phyloP scores from a whole-genome alignment of 345 rosid genomes.

The Camelina neglecta region DNA sequence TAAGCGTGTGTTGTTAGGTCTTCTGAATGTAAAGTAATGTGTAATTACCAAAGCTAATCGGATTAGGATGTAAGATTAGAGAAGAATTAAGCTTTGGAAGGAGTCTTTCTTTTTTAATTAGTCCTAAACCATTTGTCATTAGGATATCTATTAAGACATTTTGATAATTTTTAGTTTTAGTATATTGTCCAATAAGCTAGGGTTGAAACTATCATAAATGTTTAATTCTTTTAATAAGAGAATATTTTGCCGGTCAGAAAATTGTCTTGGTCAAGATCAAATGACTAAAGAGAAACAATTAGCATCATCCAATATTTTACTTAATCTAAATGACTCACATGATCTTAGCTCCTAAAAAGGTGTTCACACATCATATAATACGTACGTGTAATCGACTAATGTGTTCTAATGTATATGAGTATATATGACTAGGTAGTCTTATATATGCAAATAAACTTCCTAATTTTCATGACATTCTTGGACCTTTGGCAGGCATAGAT shows the following conservation, averaged over 20 bases:
- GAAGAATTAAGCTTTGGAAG: constrained; percentile 15
- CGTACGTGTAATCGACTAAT: constrained; percentile 26
- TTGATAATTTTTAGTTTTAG: background rate
- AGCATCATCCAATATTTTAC: constrained; percentile 11
- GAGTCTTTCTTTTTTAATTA: constrained; percentile 24
- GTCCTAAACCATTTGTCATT: background rate
- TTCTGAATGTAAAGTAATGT: background rate
- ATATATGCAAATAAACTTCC: background rate
- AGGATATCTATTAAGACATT: background rate
- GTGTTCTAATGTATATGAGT: background rate
- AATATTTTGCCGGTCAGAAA: background rate
- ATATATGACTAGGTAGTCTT: background rate
- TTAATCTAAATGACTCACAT: constrained; percentile 18
- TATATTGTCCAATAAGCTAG: background rate
- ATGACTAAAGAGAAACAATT: too few species aligned
- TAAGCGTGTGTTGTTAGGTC: constrained; percentile 23
- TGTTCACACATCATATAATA: background rate
- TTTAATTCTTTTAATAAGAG: background rate
- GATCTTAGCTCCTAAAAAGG: constrained; percentile 14
- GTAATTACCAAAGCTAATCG: constrained; percentile 10
- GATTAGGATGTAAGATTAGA: constrained; percentile 8
- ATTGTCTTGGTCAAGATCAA: constrained; percentile 12
- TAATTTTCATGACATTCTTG: background rate
- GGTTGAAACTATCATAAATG: constrained; percentile 20
- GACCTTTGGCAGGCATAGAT: background rate